Evolutionary conservation across 805 yeast genomes (phyloP), one percentile per base, ranked within the genome.

Genomic region (Yamadazyma phyllophila): DNA sequence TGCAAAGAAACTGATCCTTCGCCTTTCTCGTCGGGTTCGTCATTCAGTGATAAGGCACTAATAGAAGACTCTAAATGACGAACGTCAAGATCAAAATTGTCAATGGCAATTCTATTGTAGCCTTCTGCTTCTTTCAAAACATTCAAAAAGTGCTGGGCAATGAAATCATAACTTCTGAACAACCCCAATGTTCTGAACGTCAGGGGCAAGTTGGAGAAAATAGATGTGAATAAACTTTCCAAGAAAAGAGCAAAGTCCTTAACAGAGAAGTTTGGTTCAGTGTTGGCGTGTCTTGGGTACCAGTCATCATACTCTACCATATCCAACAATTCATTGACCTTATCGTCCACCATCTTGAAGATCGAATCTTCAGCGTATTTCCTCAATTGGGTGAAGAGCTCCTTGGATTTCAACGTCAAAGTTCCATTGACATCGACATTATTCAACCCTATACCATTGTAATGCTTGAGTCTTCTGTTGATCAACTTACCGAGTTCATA

Each of bases 231-330:
- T 76, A 91, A 78, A 65, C 88, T 88, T 52, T 86, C 87, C 59
- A 92, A 73, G 63, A 84, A 94, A 46, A 84, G 80, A 13, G 96
- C 91, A 73, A 91, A 81, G 64, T 92, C 98, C 40, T 81, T 79
- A 46, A 92, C 79, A 42, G 84, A 83, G 54, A 75, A 76, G 53
- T 86, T 84, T 12, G 97, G 94, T 45, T 82, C 86, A 0, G 56
- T 62, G 51, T 80, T 78, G 10, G 71, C 55, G 8, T 55, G 58
- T 3, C 64, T 69, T 0, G 91, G 76, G 14, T 69, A 64, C 96
- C 97, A 92, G 59, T 90, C 88, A 65, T 88, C 69, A 50, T 71
- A 87, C 51, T 88, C 95, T 20, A 88, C 85, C 67, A 87, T 79
- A 46, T 87, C 96, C 53, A 92, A 70, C 53, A 92, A 79, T 64